phyloP scores from a whole-genome alignment of 192 early-diverging fungal species.

The Coemansia javaensis region DNA sequence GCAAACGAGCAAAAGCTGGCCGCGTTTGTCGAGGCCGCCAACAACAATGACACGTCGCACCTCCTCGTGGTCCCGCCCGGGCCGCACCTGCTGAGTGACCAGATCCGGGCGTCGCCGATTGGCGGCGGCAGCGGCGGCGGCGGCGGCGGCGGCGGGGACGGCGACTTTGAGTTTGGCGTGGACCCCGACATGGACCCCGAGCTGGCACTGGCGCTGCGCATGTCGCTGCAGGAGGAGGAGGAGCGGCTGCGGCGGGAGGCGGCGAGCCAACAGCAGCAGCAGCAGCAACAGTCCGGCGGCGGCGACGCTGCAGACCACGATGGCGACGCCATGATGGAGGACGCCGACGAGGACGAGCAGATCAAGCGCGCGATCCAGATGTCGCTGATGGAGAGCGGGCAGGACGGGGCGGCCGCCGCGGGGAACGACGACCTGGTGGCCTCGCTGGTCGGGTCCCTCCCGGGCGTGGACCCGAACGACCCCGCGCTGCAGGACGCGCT shows the following conservation, averaged over 20 bases:
- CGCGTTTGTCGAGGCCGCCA: constrained; percentile 85
- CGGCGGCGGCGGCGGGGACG: constrained; percentile 53
- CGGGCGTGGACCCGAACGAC: constrained; percentile 84
- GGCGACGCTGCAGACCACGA: constrained; percentile 9
- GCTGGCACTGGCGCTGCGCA: constrained; percentile 83
- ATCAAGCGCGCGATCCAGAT: constrained; percentile 47
- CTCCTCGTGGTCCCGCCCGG: constrained; percentile 90
- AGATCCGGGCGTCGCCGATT: constrained; percentile 82
- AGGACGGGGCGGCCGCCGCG: constrained; percentile 22
- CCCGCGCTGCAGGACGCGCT: constrained; percentile 68
- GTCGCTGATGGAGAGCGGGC: constrained; percentile 41
- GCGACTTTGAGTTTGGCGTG: constrained; percentile 86
- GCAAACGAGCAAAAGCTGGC: constrained; percentile 86
- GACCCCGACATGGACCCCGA: constrained; percentile 94
- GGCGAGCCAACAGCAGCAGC: constrained; percentile 6
- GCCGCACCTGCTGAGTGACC: constrained; percentile 82
- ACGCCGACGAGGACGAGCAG: constrained; percentile 45
- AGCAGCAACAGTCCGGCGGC: background rate
- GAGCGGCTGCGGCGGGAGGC: constrained; percentile 67
- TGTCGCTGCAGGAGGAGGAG: constrained; percentile 94
- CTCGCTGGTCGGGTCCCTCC: constrained; percentile 72
- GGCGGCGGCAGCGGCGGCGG: constrained; percentile 71
- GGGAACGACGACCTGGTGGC: constrained; percentile 60
- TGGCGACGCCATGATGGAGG: constrained; percentile 30
- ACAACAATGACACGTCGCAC: constrained; percentile 90